These are phyloP conservation scores for Phanerodontia chrysosporium DNA, from an alignment of 768 basidiomycete genomes.

Conservation along the genomic window DNA sequence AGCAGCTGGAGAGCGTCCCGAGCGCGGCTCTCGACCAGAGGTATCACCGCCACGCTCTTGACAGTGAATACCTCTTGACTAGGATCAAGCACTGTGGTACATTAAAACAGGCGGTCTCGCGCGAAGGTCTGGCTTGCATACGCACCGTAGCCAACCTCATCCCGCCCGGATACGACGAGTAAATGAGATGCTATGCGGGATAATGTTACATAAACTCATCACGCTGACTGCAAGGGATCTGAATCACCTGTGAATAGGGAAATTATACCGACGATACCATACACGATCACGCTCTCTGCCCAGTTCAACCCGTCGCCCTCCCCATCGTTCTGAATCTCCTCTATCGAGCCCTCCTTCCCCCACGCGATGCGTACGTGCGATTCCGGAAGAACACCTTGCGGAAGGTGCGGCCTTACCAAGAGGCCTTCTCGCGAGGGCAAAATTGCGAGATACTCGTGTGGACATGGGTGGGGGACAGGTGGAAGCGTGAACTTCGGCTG, in stretches of 20 bases:
- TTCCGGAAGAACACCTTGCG: constrained; percentile 26
- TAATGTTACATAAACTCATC: constrained; percentile 1
- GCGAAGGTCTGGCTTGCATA: constrained; percentile 13
- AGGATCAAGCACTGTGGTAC: constrained; percentile 57
- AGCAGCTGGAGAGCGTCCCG: constrained; percentile 34
- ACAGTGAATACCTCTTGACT: constrained; percentile 61
- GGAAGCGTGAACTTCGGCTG: constrained; percentile 64
- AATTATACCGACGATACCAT: constrained; percentile 74
- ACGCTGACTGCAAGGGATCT: constrained; percentile 4
- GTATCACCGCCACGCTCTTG: constrained; percentile 67
- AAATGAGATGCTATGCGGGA: constrained; percentile 61
- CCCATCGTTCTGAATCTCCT: constrained; percentile 39
- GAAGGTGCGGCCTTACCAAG: constrained; percentile 56
- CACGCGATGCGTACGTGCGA: constrained; percentile 53
- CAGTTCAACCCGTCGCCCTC: constrained; percentile 43
- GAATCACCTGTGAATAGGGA: constrained; percentile 65
- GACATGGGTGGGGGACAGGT: constrained; percentile 70
- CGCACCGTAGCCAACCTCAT: constrained; percentile 65
- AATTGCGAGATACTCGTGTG: constrained; percentile 65
- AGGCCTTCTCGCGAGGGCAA: constrained; percentile 57
- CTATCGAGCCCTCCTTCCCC: constrained; percentile 53
- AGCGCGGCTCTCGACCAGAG: constrained; percentile 65
- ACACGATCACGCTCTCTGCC: constrained; percentile 54
- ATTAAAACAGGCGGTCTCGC: constrained; percentile 1
- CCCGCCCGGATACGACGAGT: constrained; percentile 62